phyloP scores from a whole-genome alignment of 73 alveolate genomes.

The Breviolum minutum region DNA sequence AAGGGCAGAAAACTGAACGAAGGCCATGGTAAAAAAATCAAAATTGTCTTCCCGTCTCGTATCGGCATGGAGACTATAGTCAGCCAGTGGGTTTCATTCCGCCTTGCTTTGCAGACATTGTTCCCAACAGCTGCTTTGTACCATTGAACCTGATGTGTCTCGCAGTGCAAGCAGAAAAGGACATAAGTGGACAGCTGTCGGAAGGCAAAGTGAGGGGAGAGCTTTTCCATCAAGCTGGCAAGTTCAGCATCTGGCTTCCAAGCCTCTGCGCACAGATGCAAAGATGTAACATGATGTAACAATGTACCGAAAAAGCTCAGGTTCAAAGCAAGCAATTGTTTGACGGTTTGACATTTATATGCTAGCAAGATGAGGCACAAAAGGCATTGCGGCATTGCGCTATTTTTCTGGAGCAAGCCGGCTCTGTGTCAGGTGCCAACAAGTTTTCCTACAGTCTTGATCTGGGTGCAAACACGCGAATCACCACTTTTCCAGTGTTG shows the following conservation, averaged over 20 bases:
- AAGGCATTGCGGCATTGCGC: background rate
- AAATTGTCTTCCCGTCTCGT: background rate
- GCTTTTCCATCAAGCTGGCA: slow-evolving; percentile 49
- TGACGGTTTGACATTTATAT: background rate
- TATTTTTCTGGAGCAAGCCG: background rate
- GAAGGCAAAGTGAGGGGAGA: background rate
- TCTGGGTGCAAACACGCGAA: background rate
- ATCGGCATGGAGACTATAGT: background rate
- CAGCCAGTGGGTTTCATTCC: background rate
- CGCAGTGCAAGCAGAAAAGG: background rate
- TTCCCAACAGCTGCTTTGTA: slow-evolving; percentile 60
- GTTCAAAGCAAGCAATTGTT: background rate
- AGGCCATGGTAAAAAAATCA: no score
- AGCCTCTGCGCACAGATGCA: slow-evolving; percentile 2
- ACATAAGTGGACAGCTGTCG: no score
- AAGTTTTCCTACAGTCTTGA: background rate
- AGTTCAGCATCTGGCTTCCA: slow-evolving; percentile 55
- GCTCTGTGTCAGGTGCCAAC: background rate
- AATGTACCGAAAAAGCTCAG: background rate
- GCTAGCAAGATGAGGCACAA: background rate
- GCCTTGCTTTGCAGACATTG: slow-evolving; percentile 62
- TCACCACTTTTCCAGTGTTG: slow-evolving; percentile 71
- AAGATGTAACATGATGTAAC: background rate
- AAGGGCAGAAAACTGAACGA: no score
- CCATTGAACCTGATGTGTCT: background rate